Percentiles rank a stretch among this genome's conserved stretches.
Conservation (phyloP, 768 basidiomycete genomes). For the Kwoniella sp. region DNA sequence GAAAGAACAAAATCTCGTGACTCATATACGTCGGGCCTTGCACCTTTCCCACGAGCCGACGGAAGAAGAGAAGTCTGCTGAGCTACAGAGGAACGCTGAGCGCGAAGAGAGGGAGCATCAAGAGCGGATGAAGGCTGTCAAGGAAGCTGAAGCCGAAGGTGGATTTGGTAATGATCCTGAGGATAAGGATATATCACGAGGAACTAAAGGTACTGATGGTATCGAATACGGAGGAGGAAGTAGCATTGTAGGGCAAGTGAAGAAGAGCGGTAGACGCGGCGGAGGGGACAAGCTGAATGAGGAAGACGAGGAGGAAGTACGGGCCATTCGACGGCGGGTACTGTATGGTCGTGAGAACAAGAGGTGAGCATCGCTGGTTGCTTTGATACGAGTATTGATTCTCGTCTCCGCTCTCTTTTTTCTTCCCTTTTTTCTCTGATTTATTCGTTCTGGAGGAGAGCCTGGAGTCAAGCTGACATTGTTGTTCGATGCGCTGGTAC, state of each 20-base stretch:
- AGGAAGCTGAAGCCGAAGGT: constrained; percentile 17
- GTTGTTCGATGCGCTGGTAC: not conserved
- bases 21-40: constrained; percentile 27
- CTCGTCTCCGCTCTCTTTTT: too few relatives aligned
- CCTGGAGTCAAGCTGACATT: not conserved
- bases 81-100: constrained; percentile 27
- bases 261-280: not conserved
- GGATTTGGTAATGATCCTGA: not conserved
- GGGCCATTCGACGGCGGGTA: constrained; percentile 4
- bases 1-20: constrained; percentile 26
- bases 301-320: constrained; percentile 8
- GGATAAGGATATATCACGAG: too few relatives aligned
- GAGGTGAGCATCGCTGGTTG: constrained; percentile 8
- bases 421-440: not conserved
- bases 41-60: constrained; percentile 36
- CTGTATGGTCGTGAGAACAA: constrained; percentile 15
- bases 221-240: too few relatives aligned
- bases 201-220: too few relatives aligned
- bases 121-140: constrained; percentile 24
- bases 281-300: not conserved
- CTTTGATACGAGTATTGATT: too few relatives aligned
- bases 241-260: not conserved
- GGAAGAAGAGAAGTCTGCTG: constrained; percentile 40
- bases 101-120: constrained; percentile 29
- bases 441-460: too few relatives aligned